A percentile compares a stretch with the other conserved stretches of the same genome.
phyloP scores from a whole-genome alignment of 1,284 basidiomycete genomes.

The Irpex lacteus region DNA sequence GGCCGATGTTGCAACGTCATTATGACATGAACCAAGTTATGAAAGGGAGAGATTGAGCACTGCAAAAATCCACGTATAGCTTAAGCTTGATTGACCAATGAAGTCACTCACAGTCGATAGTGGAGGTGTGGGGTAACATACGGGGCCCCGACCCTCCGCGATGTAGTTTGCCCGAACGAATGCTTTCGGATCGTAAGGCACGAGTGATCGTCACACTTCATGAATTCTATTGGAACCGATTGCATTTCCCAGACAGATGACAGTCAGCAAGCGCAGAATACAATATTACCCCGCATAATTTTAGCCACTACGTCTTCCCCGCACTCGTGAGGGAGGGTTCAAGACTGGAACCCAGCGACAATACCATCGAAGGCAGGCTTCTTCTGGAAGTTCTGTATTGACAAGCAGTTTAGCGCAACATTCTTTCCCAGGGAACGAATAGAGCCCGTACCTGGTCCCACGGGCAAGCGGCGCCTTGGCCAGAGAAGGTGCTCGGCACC shows the following conservation, averaged over 20 bases:
- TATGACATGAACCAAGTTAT: no score
- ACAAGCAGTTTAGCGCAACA: background rate
- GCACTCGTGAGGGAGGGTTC: background rate
- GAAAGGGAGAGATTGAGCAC: no score
- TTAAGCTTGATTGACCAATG: no score
- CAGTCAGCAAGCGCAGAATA: background rate
- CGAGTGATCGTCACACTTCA: background rate
- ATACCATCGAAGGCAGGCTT: conserved; percentile 29
- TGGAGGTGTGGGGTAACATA: no score
- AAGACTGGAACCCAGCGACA: conserved; percentile 18
- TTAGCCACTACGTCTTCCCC: background rate
- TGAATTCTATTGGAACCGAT: background rate
- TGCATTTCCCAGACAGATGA: background rate
- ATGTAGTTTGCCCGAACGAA: background rate
- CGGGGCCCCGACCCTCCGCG: background rate
- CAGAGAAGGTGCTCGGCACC: conserved; percentile 33
- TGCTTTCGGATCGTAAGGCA: background rate
- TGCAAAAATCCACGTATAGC: no score
- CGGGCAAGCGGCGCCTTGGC: conserved; percentile 33
- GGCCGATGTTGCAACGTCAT: no score
- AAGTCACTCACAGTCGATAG: no score
- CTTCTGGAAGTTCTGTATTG: conserved; percentile 21
- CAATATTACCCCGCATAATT: background rate
- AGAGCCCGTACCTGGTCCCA: conserved; percentile 21
- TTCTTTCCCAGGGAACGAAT: background rate